phyloP scores from a whole-genome alignment of 176 grass and related monocot genomes.

The Oryza meridionalis region DNA sequence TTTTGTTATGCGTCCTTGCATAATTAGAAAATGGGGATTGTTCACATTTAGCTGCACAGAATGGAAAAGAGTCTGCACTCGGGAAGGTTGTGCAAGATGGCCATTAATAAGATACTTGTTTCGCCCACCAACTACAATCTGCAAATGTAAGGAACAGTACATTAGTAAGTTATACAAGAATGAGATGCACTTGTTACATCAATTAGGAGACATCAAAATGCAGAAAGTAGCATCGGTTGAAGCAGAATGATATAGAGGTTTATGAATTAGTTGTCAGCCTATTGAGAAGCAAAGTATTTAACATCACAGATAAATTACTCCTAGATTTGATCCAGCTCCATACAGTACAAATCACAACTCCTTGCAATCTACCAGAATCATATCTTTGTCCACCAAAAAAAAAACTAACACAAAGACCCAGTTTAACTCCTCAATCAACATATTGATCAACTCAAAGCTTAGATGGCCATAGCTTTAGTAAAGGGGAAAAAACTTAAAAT shows the following conservation, averaged over 20 bases:
- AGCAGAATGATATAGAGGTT: slow-evolving; percentile 3
- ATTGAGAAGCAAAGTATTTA: neutral
- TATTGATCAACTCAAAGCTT: neutral
- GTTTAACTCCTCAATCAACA: neutral
- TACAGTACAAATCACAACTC: neutral
- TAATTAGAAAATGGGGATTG: slow-evolving; percentile 98
- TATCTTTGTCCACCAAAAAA: neutral
- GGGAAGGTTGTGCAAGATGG: slow-evolving; percentile 81
- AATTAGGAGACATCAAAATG: slow-evolving; percentile 22
- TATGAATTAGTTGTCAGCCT: slow-evolving; percentile 8
- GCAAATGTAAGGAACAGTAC: slow-evolving; percentile 30
- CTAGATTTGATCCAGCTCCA: neutral
- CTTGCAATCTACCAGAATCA: neutral
- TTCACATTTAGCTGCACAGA: slow-evolving; percentile 98
- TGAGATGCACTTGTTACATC: neutral
- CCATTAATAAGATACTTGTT: slow-evolving; percentile 99
- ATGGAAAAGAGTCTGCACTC: slow-evolving; percentile 95
- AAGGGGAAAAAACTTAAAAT: neutral
- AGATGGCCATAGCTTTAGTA: neutral
- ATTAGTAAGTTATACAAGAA: neutral
- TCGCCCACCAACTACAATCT: slow-evolving; percentile 86
- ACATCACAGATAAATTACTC: neutral
- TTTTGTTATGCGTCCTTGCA: slow-evolving; percentile 99
- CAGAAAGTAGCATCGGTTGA: neutral
- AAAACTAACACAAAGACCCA: neutral